These are phyloP conservation scores for Flaveria floridana DNA, from an alignment of 140 eudicot genomes.

Conservation along the genomic window DNA sequence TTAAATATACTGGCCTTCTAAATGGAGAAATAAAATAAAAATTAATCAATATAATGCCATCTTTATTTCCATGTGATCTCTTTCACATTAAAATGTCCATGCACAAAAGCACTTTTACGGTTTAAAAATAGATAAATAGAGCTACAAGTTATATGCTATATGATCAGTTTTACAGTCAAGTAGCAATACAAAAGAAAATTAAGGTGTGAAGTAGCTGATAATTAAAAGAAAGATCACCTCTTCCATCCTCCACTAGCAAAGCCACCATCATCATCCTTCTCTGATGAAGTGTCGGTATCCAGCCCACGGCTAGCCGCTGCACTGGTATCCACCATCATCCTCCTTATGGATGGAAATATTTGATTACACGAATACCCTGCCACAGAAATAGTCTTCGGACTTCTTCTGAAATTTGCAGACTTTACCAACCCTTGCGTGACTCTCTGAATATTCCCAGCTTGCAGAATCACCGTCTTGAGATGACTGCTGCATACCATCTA, in stretches of 20 bases:
- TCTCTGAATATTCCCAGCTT: slow-evolving; percentile 4
- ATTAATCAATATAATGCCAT: background rate
- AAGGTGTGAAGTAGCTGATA: background rate
- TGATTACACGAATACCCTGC: background rate
- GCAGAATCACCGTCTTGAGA: slow-evolving; percentile 16
- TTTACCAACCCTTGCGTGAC: background rate
- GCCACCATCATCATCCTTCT: slow-evolving; percentile 11
- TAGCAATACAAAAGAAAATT: background rate
- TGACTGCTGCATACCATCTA: slow-evolving; percentile 66
- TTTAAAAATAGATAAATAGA: background rate
- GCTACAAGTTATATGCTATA: background rate
- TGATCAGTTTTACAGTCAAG: background rate
- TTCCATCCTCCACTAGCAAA: slow-evolving; percentile 16
- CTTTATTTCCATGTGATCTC: background rate
- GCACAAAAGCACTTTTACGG: background rate
- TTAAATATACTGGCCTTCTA: background rate
- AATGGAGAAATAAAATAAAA: background rate
- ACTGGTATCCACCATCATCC: slow-evolving; percentile 2
- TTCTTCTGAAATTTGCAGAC: background rate
- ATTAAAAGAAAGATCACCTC: background rate
- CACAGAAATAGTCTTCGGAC: background rate
- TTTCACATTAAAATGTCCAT: background rate
- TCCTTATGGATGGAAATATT: background rate
- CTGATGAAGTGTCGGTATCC: background rate
- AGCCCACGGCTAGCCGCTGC: background rate